phyloP scores from a whole-genome alignment of 75 land plant genomes.

The Selaginella moellendorffii region DNA sequence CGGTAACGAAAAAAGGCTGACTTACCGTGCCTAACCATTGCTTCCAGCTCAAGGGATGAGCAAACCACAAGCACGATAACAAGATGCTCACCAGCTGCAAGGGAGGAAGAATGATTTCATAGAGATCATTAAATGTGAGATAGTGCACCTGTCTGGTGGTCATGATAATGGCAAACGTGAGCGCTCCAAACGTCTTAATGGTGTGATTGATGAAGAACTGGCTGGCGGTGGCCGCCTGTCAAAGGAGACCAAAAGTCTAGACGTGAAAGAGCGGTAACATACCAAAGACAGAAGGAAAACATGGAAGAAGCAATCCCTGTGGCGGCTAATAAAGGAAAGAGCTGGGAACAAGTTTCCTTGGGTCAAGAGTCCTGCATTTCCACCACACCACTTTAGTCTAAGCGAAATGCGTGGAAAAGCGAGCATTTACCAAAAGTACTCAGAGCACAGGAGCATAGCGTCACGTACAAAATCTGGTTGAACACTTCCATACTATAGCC shows the following conservation, averaged over 20 bases:
- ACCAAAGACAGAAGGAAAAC: conserved; percentile 69
- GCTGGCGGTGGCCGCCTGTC: conserved; percentile 83
- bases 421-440: conserved; percentile 69
- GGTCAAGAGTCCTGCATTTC: conserved; percentile 41
- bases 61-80: conserved; percentile 81
- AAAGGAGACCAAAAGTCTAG: not conserved
- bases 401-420: not conserved
- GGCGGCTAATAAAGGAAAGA: conserved; percentile 54
- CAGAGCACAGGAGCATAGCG: conserved; percentile 20
- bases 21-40: conserved; percentile 81
- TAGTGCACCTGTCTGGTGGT: conserved; percentile 79
- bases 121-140: conserved; percentile 5
- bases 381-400: not conserved
- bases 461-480: conserved; percentile 8
- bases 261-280: conserved; percentile 11
- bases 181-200: conserved; percentile 86
- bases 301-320: conserved; percentile 65
- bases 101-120: not conserved
- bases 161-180: conserved; percentile 84
- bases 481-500: conserved; percentile 5
- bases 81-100: conserved; percentile 77
- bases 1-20: conserved; percentile 2
- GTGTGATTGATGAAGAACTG: conserved; percentile 96
- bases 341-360: conserved; percentile 71
- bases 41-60: conserved; percentile 55